Conservation (phyloP, 352 stramenopile species). For the Pythium sp. region DNA sequence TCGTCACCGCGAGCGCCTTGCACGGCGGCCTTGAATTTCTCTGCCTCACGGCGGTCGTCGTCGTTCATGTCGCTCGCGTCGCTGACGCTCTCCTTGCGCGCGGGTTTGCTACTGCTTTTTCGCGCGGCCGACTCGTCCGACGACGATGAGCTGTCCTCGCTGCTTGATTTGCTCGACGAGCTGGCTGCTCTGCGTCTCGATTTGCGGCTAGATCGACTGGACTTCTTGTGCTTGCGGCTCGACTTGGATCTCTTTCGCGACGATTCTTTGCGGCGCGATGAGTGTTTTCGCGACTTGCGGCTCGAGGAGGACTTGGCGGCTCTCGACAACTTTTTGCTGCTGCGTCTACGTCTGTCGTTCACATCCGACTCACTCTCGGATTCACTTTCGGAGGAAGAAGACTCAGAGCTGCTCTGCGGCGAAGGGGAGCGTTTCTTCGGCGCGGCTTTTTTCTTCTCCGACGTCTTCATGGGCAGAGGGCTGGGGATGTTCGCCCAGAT, state of each 20-base stretch:
- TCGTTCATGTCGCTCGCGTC: slow-evolving; percentile 38
- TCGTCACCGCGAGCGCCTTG: slow-evolving; percentile 52
- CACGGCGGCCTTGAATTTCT: slow-evolving; percentile 88
- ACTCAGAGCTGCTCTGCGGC: slow-evolving; percentile 33
- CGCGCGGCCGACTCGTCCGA: slow-evolving; percentile 14
- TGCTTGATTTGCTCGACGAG: slow-evolving; percentile 10
- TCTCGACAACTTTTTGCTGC: slow-evolving; percentile 19
- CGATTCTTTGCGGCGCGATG: slow-evolving; percentile 21
- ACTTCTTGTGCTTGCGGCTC: slow-evolving; percentile 19
- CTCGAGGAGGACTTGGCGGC: slow-evolving; percentile 25
- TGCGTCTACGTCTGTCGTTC: slow-evolving; percentile 20
- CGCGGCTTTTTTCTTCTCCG: slow-evolving; percentile 42
- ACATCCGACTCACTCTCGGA: slow-evolving; percentile 30
- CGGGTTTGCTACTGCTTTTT: slow-evolving; percentile 22
- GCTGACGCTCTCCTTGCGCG: slow-evolving; percentile 11
- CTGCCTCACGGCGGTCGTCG: slow-evolving; percentile 71
- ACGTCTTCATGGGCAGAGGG: slow-evolving; percentile 48
- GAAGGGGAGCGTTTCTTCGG: slow-evolving; percentile 31
- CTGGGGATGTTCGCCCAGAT: slow-evolving; percentile 79
- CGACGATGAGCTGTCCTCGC: slow-evolving; percentile 20
- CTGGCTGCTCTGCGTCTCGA: slow-evolving; percentile 12
- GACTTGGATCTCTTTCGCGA: slow-evolving; percentile 25
- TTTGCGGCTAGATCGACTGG: slow-evolving; percentile 17
- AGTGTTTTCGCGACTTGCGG: slow-evolving; percentile 26
- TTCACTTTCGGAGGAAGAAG: slow-evolving; percentile 22